Evolutionary conservation across 2,329 filamentous ascomycete species (phyloP).

Genomic region (Ciborinia camelliae): DNA sequence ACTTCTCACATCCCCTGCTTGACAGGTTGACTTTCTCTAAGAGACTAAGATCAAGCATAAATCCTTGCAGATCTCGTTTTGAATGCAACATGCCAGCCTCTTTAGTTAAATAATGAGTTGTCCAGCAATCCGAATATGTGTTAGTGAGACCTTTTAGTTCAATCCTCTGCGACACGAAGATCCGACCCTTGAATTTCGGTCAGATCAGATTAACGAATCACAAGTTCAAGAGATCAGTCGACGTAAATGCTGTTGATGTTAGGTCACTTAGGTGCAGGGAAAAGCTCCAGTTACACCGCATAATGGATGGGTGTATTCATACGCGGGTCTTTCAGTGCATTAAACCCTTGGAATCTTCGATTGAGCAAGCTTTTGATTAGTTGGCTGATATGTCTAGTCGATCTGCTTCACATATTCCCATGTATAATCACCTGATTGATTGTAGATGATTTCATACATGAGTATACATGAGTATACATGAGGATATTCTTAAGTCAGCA

Average conservation of each 20-base stretch:
- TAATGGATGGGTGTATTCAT: background rate
- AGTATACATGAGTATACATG: no score
- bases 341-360: background rate
- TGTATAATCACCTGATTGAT: conserved; percentile 11
- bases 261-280: conserved; percentile 11
- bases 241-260: conserved; percentile 4
- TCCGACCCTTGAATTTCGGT: conserved; percentile 1
- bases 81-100: conserved; percentile 10
- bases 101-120: conserved; percentile 12
- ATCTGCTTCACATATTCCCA: background rate
- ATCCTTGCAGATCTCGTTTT: conserved; percentile 15
- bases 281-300: conserved; percentile 15
- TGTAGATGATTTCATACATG: background rate
- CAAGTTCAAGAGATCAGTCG: background rate
- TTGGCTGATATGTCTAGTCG: background rate
- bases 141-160: conserved; percentile 18
- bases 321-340: conserved; percentile 11
- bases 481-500: background rate
- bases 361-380: background rate
- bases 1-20: conserved; percentile 13
- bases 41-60: conserved; percentile 18
- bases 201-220: conserved; percentile 16
- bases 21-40: conserved; percentile 8
- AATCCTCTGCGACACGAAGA: conserved; percentile 4
- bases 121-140: background rate